These are phyloP conservation scores for Globisporangium yorkense DNA, from an alignment of 352 stramenopile species.

Conservation along the genomic window DNA sequence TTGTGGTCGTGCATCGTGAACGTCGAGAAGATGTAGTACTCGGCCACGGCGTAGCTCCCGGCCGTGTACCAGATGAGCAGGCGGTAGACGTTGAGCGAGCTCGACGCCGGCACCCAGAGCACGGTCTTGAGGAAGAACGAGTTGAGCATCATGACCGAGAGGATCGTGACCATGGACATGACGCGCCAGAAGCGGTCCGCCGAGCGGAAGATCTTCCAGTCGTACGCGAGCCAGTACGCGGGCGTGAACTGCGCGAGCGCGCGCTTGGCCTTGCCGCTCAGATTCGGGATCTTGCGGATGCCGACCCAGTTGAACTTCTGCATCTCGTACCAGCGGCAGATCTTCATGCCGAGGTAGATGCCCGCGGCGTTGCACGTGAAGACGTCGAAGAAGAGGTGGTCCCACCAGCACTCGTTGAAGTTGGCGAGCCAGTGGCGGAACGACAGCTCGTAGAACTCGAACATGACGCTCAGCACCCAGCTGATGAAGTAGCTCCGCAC, in stretches of 20 bases:
- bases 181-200: constrained; percentile 89
- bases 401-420: constrained; percentile 96
- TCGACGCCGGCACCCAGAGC: constrained; percentile 84
- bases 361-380: constrained; percentile 92
- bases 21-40: constrained; percentile 89
- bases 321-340: constrained; percentile 86
- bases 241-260: constrained; percentile 88
- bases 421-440: constrained; percentile 91
- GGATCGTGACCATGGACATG: constrained; percentile 85
- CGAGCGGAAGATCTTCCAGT: constrained; percentile 92
- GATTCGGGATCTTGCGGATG: constrained; percentile 79
- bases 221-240: constrained; percentile 87
- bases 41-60: constrained; percentile 80
- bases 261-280: constrained; percentile 73
- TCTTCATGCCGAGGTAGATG: constrained; percentile 87
- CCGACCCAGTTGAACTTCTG: constrained; percentile 87
- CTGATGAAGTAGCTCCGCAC: constrained; percentile 80
- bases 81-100: constrained; percentile 75
- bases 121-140: constrained; percentile 95
- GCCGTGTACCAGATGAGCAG: constrained; percentile 81
- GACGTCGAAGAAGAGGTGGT: constrained; percentile 92
- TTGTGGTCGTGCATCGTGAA: constrained; percentile 70
- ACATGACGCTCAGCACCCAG: constrained; percentile 81
- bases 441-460: constrained; percentile 84
- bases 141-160: constrained; percentile 94